Conservation (phyloP, 495 filamentous ascomycete species). For the Aspergillus incahuasiensis region DNA sequence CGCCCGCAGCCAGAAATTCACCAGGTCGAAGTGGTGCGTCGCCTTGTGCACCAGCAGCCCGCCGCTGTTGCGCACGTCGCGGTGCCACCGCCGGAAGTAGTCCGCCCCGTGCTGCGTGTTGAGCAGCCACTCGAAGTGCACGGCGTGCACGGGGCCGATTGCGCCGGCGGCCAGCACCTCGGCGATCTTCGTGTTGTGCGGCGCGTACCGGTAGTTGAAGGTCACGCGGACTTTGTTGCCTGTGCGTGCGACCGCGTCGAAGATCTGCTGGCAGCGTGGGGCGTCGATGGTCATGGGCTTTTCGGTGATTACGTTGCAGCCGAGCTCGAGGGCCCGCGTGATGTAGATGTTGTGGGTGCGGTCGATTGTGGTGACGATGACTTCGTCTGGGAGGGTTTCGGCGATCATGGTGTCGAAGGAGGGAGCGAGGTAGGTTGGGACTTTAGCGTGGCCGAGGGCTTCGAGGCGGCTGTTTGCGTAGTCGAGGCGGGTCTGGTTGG, state of each 20-base stretch:
- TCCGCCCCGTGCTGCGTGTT: conserved; percentile 57
- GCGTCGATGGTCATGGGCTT: conserved; percentile 60
- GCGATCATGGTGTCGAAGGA: conserved; percentile 52
- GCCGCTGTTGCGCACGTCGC: conserved; percentile 53
- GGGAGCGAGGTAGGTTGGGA: conserved; percentile 47
- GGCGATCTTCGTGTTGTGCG: conserved; percentile 31
- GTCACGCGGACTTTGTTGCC: conserved; percentile 24
- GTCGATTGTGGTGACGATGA: conserved; percentile 57
- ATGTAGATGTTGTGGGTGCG: conserved; percentile 55
- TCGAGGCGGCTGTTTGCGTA: conserved; percentile 26
- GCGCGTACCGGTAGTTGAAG: conserved; percentile 35
- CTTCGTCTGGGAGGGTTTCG: conserved; percentile 49
- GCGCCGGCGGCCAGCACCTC: conserved; percentile 45
- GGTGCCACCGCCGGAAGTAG: conserved; percentile 59
- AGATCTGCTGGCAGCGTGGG: conserved; percentile 45
- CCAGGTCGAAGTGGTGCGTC: conserved; percentile 34
- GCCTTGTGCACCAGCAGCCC: conserved; percentile 41
- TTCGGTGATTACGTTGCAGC: conserved; percentile 54
- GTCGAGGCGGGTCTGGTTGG: conserved; percentile 28
- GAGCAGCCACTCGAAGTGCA: conserved; percentile 59
- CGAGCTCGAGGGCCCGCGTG: conserved; percentile 48
- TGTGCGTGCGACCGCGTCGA: conserved; percentile 27
- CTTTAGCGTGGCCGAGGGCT: conserved; percentile 13
- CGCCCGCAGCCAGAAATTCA: conserved; percentile 31
- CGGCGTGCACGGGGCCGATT: conserved; percentile 49